Evolutionary conservation across 768 basidiomycete genomes (phyloP).

Genomic region (Hypsizygus marmoreus): DNA sequence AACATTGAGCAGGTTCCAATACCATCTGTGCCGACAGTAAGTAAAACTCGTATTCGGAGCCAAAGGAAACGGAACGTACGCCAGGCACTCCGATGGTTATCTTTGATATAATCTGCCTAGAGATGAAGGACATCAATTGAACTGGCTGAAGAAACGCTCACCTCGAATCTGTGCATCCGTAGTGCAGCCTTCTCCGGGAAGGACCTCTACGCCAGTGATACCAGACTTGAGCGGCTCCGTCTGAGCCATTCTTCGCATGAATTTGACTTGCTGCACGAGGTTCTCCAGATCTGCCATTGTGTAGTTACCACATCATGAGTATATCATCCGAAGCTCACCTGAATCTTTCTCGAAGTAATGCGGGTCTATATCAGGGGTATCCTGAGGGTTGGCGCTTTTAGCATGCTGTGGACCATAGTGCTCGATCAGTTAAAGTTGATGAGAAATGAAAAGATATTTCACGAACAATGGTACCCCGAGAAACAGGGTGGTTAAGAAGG

Average conservation of each 20-base stretch:
- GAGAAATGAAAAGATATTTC: neutral
- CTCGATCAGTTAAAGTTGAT: neutral
- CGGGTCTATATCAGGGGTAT: slow-evolving; percentile 41
- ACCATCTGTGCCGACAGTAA: neutral
- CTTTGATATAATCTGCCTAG: no score
- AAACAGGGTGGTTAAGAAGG: slow-evolving; percentile 44
- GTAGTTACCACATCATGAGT: neutral
- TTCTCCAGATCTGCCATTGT: slow-evolving; percentile 12
- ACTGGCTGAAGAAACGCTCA: slow-evolving; percentile 13
- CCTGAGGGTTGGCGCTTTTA: slow-evolving; percentile 32
- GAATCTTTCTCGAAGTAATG: slow-evolving; percentile 43
- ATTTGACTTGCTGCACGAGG: slow-evolving; percentile 19
- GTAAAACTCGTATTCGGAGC: no score
- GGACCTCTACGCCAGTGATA: slow-evolving; percentile 9
- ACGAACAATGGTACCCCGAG: slow-evolving; percentile 50
- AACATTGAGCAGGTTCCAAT: neutral
- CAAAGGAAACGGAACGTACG: no score
- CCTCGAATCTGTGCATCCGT: slow-evolving; percentile 37
- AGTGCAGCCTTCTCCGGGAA: slow-evolving; percentile 31
- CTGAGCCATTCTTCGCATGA: slow-evolving; percentile 15
- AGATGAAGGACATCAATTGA: neutral
- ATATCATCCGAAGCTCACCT: slow-evolving; percentile 25
- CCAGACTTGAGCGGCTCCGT: slow-evolving; percentile 21
- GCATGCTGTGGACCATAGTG: slow-evolving; percentile 32
- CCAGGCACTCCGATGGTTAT: slow-evolving; percentile 10